These are phyloP conservation scores for Melaleuca alternifolia DNA, from an alignment of 345 rosid species.

Conservation along the genomic window DNA sequence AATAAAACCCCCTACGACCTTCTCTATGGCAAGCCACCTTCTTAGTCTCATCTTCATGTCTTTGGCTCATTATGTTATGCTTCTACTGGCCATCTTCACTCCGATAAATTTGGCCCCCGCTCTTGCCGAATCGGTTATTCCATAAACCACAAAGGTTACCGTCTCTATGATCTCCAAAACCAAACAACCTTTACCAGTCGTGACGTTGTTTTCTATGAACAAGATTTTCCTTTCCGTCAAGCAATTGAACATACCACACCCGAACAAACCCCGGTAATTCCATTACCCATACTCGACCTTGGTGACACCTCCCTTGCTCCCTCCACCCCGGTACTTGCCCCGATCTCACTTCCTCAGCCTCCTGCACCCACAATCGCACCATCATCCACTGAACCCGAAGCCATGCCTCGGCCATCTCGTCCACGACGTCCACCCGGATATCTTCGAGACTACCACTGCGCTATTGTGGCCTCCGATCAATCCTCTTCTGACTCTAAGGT, in stretches of 20 bases:
- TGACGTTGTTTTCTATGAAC: neutral
- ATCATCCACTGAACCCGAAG: accelerated
- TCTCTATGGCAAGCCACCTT: neutral
- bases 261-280: neutral
- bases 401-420: neutral
- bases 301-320: neutral
- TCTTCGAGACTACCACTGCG: neutral
- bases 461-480: neutral
- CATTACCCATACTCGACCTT: neutral
- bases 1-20: neutral
- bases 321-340: neutral
- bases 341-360: neutral
- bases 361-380: accelerated
- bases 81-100: neutral
- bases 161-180: neutral
- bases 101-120: neutral
- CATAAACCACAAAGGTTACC: neutral
- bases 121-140: neutral
- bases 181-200: accelerated
- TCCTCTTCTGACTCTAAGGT: neutral
- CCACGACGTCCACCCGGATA: neutral
- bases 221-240: neutral
- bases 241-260: neutral
- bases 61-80: neutral
- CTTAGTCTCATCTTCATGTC: neutral